Percentiles rank a stretch among this genome's conserved stretches.
These are phyloP conservation scores for Cystobasidium onofrii DNA, from an alignment of 768 basidiomycete genomes.

Conservation along the genomic window DNA sequence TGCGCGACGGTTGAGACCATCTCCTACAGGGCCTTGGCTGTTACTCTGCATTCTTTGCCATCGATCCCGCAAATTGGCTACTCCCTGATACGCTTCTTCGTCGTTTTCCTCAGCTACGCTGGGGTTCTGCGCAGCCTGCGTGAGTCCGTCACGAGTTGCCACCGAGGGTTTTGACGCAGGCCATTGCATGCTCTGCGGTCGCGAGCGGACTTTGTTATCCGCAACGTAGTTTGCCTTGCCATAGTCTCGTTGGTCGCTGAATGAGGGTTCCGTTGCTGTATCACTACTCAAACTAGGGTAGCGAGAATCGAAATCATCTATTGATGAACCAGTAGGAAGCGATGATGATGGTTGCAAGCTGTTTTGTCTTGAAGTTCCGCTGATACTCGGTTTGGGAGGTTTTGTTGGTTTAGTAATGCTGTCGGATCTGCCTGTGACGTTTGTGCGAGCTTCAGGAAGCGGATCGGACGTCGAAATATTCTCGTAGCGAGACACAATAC, in stretches of 20 bases:
- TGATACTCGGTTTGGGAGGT: conserved; percentile 13
- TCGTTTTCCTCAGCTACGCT: background rate
- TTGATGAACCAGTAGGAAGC: background rate
- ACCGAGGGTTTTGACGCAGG: background rate
- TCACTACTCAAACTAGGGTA: conserved; percentile 34
- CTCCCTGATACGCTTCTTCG: conserved; percentile 37
- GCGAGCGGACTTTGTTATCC: background rate
- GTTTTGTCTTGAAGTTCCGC: background rate
- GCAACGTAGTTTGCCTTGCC: background rate
- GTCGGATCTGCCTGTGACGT: background rate
- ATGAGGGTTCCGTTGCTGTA: too few species aligned
- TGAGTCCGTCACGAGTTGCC: background rate
- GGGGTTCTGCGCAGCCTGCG: background rate
- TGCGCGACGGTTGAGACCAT: background rate
- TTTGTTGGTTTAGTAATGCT: conserved; percentile 11
- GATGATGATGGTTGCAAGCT: background rate
- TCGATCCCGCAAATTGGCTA: conserved; percentile 38
- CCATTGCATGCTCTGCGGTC: background rate
- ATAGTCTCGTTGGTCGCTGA: too few species aligned
- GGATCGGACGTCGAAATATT: conserved; percentile 4
- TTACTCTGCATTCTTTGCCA: conserved; percentile 33
- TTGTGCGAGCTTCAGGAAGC: background rate
- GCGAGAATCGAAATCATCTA: conserved; percentile 23
- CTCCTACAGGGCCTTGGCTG: background rate
- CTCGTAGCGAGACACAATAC: conserved; percentile 30